A percentile compares a stretch with the other conserved stretches of the same genome.
Conservation (phyloP, 169 alveolate species). For the Theileria parva region DNA sequence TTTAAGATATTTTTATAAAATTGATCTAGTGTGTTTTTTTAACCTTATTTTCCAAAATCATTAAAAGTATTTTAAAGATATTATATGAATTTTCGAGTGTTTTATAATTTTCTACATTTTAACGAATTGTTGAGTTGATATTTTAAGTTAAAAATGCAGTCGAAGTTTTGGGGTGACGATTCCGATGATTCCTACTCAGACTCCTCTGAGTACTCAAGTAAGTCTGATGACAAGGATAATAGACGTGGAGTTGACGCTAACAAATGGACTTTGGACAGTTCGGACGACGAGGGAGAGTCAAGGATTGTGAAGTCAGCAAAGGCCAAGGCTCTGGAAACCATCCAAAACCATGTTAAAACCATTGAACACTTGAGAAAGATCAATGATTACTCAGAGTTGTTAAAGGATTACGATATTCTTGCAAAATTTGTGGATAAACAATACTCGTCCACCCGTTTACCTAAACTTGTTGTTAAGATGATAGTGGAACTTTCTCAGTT, state of each 20-base stretch:
- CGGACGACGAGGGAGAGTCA: conserved; percentile 80
- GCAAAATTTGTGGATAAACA: conserved; percentile 77
- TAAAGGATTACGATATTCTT: conserved; percentile 79
- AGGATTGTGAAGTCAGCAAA: conserved; percentile 81
- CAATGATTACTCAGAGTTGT: conserved; percentile 73
- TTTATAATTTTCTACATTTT: background rate
- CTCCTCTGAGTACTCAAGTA: conserved; percentile 71
- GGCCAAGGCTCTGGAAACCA: conserved; percentile 79
- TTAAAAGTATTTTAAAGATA: background rate
- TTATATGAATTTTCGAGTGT: background rate
- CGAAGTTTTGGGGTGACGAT: conserved; percentile 87
- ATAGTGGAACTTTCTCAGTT: conserved; percentile 73
- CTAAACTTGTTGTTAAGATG: conserved; percentile 70
- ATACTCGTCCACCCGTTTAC: conserved; percentile 64
- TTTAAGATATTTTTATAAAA: background rate
- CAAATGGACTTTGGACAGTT: conserved; percentile 78
- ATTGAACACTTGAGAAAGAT: conserved; percentile 75
- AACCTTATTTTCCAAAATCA: background rate
- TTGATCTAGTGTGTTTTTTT: background rate
- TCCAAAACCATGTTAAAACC: conserved; percentile 68
- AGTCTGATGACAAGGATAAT: conserved; percentile 55
- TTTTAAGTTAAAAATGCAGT: conserved; percentile 68
- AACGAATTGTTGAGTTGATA: background rate
- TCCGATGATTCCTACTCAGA: conserved; percentile 70
- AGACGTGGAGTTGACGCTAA: conserved; percentile 70